Evolutionary conservation across 805 yeast genomes (phyloP).

Genomic region (Alloascoidea africana): DNA sequence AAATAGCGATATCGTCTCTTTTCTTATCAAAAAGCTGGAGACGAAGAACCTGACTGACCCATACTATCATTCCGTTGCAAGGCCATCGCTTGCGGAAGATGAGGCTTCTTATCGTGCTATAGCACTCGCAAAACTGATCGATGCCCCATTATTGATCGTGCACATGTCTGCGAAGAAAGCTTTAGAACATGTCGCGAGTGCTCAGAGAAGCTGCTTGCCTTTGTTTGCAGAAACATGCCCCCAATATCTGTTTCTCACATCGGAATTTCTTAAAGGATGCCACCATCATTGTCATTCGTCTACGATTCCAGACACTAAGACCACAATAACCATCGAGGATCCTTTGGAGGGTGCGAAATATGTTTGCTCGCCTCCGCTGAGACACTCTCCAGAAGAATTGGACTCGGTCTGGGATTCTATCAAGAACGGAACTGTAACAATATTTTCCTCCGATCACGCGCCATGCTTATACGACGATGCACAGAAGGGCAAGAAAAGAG

Average conservation of each 20-base stretch:
- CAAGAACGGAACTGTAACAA: constrained; percentile 26
- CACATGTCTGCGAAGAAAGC: constrained; percentile 28
- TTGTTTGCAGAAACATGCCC: constrained; percentile 30
- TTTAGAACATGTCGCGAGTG: constrained; percentile 19
- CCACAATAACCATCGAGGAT: no score
- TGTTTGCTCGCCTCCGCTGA: constrained; percentile 28
- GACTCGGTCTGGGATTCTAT: constrained; percentile 25
- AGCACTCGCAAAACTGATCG: constrained; percentile 25
- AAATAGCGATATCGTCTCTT: constrained; percentile 24
- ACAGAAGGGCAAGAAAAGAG: constrained; percentile 19
- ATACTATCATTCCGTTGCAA: constrained; percentile 27
- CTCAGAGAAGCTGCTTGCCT: constrained; percentile 21
- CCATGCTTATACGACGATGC: constrained; percentile 23
- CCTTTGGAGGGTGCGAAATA: constrained; percentile 26
- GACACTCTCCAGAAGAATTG: constrained; percentile 19
- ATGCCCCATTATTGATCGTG: constrained; percentile 29
- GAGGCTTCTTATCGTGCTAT: constrained; percentile 36
- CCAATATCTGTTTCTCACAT: constrained; percentile 24
- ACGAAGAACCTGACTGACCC: constrained; percentile 20
- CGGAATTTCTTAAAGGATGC: constrained; percentile 16
- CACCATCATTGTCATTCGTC: constrained; percentile 11
- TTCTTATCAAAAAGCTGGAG: constrained; percentile 21
- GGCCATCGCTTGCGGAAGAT: constrained; percentile 30
- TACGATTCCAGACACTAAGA: constrained; percentile 1
- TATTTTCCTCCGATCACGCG: constrained; percentile 27